Evolutionary conservation across 345 rosid species (phyloP).

Genomic region (Hirschfeldia incana): DNA sequence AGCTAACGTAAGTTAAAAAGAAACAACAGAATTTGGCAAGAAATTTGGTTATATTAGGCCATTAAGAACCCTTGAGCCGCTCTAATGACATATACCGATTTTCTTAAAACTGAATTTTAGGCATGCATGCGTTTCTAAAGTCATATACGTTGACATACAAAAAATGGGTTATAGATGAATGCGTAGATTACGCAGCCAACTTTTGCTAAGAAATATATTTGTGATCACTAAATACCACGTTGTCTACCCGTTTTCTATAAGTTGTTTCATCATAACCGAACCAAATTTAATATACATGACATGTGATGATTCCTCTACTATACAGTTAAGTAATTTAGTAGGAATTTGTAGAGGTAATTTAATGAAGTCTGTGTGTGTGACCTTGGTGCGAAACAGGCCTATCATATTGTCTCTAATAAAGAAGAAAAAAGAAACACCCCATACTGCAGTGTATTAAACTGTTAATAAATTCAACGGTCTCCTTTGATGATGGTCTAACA

Average conservation of each 20-base stretch:
- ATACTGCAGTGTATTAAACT: not conserved
- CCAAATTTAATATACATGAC: not conserved
- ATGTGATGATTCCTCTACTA: constrained; percentile 1
- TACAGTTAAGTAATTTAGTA: not conserved
- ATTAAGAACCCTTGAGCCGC: constrained; percentile 11
- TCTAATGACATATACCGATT: constrained; percentile 27
- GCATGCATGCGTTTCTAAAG: constrained; percentile 1
- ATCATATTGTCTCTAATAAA: not conserved
- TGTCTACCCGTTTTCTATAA: not conserved
- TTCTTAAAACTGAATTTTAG: constrained; percentile 9
- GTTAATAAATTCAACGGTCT: not conserved
- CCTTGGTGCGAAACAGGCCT: not conserved
- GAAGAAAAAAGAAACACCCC: not conserved
- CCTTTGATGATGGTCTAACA: not conserved
- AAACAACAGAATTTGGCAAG: constrained; percentile 19
- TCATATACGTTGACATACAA: not conserved
- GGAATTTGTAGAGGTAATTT: not conserved
- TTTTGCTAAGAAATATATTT: not conserved
- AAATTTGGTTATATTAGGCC: constrained; percentile 22
- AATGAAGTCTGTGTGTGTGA: not conserved
- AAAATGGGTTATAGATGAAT: not conserved
- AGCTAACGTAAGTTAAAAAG: not conserved
- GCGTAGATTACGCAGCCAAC: not conserved
- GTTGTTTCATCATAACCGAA: not conserved
- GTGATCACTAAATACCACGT: not conserved